Percentiles rank a stretch among this genome's conserved stretches.
Evolutionary conservation across 306 rosid species (phyloP).

Genomic region (Acacia acuminata): DNA sequence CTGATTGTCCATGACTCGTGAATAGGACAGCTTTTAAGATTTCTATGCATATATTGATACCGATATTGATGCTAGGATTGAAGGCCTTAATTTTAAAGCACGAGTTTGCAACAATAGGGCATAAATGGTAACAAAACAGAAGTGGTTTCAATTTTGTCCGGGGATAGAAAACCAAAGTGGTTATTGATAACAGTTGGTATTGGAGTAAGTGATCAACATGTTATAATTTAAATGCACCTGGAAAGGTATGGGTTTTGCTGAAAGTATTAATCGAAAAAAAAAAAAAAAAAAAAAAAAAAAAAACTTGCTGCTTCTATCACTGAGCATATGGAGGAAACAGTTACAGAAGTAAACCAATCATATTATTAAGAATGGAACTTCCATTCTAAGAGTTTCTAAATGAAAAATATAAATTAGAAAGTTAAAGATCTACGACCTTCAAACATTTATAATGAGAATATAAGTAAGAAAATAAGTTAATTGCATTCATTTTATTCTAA

Average conservation of each 20-base stretch:
- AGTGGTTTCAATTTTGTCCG: background rate
- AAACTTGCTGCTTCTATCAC: background rate
- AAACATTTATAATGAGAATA: conserved; percentile 20
- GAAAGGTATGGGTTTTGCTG: background rate
- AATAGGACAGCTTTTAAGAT: background rate
- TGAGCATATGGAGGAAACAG: background rate
- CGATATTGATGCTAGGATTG: background rate
- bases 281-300: too few relatives aligned
- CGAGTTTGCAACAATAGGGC: conserved; percentile 12
- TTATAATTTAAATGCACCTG: background rate
- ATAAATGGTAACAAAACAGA: background rate
- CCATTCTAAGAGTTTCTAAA: background rate
- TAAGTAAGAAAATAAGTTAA: background rate
- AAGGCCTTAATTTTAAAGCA: background rate
- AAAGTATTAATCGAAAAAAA: background rate
- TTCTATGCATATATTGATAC: background rate
- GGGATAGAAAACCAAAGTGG: background rate
- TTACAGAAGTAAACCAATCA: background rate
- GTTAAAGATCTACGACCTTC: conserved; percentile 29
- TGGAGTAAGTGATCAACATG: background rate
- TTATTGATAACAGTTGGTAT: background rate
- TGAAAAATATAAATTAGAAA: conserved; percentile 9
- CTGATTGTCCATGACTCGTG: background rate
- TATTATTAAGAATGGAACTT: background rate
- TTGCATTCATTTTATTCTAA: conserved; percentile 16